Base-by-base conservation (phyloP, 371 early-diverging fungal species). In the Rhizopus arrhizus region DNA sequence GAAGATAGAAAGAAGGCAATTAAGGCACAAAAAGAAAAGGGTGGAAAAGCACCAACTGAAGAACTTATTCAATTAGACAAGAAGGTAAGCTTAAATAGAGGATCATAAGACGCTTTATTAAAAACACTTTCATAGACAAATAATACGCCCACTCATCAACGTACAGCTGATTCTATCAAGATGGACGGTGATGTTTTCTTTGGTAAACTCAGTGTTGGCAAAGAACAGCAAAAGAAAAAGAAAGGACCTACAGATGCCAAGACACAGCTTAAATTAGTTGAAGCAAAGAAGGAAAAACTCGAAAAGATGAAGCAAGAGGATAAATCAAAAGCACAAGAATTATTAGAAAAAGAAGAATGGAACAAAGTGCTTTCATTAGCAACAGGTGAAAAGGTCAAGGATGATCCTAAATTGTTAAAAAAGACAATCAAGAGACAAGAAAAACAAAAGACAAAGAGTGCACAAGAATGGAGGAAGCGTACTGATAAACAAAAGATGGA, bases 361-460 rank as follows among this genome's bases (percentile, higher is more conserved):
- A 73, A 77, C 54, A 92, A 90, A 77, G 89, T 91, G 3, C 51
- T 91, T 53, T 82, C 86, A 51, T 75, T 88, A 72, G 95, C 96
- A 6, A 76, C 84, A 45, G 97, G 97, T 62, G 91, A 92, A 62
- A 94, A 92, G 76, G 82, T 94, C 60, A 92, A 92, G 73, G 97
- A 97, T 65, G 93, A 97, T 58, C 68, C 87, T 42, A 91, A 88
- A 68, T 75, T 95, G 45, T 74, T 97, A 57, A 94, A 95, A 73
- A 94, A 94, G 83, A 90, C 92, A 0, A 84, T 97, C 58, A 95
- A 94, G 78, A 86, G 92, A 59, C 84, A 89, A 63, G 89, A 92
- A 64, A 83, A 89, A 66, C 70, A 73, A 52, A 97, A 97, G 89
- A 76, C 73, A 67, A 94, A 92, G 88, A 89, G 89, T 64, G 71